Conservation (phyloP, 2,329 filamentous ascomycete genomes). For the Tolypocladium ophioglossoides region DNA sequence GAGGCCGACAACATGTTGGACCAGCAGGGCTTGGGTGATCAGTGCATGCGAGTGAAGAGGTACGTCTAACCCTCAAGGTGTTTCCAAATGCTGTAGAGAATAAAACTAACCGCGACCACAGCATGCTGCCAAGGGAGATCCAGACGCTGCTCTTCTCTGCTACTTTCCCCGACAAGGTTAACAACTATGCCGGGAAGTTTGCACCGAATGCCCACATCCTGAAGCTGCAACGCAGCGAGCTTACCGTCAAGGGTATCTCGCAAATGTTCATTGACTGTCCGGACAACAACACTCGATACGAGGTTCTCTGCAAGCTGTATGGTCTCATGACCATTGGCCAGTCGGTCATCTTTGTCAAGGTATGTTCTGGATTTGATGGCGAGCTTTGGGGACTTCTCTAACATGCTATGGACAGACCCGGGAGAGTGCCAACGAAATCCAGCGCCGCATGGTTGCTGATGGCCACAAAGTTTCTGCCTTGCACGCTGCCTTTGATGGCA, state of each 20-base stretch:
- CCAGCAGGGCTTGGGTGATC: constrained; percentile 87
- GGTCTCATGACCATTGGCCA: constrained; percentile 93
- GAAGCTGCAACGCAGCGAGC: constrained; percentile 77
- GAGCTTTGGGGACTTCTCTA: background rate
- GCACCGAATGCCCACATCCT: constrained; percentile 80
- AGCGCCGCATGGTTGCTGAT: constrained; percentile 74
- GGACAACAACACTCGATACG: constrained; percentile 73
- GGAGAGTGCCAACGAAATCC: constrained; percentile 75
- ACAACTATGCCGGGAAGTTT: constrained; percentile 73
- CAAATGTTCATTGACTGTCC: constrained; percentile 96
- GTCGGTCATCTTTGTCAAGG: constrained; percentile 95
- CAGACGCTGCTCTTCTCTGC: constrained; percentile 94
- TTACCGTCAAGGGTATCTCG: constrained; percentile 94
- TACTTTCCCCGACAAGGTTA: constrained; percentile 79
- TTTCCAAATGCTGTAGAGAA: background rate
- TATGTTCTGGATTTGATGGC: constrained; percentile 22
- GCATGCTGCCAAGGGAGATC: constrained; percentile 60
- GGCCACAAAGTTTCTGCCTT: constrained; percentile 87
- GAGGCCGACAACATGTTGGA: constrained; percentile 99
- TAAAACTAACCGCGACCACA: constrained; percentile 28
- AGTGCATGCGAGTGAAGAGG: constrained; percentile 84
- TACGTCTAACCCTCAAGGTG: constrained; percentile 25
- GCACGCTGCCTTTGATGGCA: constrained; percentile 78
- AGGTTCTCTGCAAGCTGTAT: constrained; percentile 83
- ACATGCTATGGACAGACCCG: constrained; percentile 50